Percentiles rank a stretch among this genome's conserved stretches.
These are phyloP conservation scores for Luffa aegyptiaca DNA, from an alignment of 306 rosid genomes.

Conservation along the genomic window DNA sequence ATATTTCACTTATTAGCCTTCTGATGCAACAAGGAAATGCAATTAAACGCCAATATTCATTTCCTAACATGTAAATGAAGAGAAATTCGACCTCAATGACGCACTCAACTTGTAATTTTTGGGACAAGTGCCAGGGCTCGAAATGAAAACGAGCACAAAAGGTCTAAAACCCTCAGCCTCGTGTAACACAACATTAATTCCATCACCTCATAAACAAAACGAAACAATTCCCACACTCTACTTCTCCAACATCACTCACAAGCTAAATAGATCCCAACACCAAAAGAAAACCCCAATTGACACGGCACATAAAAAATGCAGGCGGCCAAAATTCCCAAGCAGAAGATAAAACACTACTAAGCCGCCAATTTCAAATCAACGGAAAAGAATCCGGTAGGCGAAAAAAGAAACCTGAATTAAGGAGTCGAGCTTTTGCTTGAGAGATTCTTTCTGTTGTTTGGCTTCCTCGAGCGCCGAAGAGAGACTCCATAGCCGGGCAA, in stretches of 20 bases:
- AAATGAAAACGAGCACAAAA: neutral
- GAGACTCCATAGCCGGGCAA: slow-evolving; percentile 70
- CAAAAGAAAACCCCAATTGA: neutral
- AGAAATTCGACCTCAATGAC: neutral
- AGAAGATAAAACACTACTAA: neutral
- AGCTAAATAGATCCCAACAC: neutral
- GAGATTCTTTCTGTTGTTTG: slow-evolving; percentile 44
- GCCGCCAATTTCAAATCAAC: neutral
- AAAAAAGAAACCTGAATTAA: slow-evolving; percentile 1
- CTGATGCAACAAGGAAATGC: neutral
- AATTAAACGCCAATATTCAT: neutral
- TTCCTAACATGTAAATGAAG: neutral
- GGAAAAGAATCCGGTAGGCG: neutral
- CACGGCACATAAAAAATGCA: neutral
- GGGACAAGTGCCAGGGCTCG: neutral
- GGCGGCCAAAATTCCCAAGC: neutral
- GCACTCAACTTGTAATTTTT: neutral
- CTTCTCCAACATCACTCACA: neutral
- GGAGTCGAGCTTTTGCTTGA: slow-evolving; percentile 43
- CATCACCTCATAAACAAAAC: neutral
- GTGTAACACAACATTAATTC: neutral
- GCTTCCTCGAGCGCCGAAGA: slow-evolving; percentile 64
- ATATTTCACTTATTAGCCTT: neutral
- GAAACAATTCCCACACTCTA: neutral
- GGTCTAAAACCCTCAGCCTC: neutral